Conservation (phyloP, 1,284 basidiomycete genomes). For the Tranzscheliella williamsii region DNA sequence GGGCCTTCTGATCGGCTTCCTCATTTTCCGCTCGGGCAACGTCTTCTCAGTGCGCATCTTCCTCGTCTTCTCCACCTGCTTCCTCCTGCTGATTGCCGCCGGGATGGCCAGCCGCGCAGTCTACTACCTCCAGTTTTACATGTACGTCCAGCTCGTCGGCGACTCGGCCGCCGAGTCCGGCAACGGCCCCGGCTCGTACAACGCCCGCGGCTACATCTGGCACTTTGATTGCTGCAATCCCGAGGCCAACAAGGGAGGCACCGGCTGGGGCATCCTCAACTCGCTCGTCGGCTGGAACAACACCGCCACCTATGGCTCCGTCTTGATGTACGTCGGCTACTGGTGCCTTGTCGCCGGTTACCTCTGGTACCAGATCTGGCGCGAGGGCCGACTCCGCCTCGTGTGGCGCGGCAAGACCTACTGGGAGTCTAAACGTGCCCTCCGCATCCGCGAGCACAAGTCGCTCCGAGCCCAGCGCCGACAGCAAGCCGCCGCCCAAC, state of each 20-base stretch:
- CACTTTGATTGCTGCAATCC: slow-evolving; percentile 79
- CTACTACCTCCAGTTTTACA: slow-evolving; percentile 55
- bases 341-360: slow-evolving; percentile 48
- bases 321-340: slow-evolving; percentile 51
- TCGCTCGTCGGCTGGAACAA: slow-evolving; percentile 57
- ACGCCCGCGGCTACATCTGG: slow-evolving; percentile 50
- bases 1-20: slow-evolving; percentile 44
- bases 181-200: slow-evolving; percentile 49
- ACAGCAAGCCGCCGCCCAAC: too few relatives aligned
- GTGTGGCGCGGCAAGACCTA: slow-evolving; percentile 9
- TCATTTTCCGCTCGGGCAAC: slow-evolving; percentile 51
- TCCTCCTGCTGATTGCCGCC: slow-evolving; percentile 54
- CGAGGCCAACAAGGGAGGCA: slow-evolving; percentile 64
- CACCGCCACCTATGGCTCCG: slow-evolving; percentile 47
- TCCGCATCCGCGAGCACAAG: slow-evolving; percentile 4
- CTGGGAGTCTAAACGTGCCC: slow-evolving; percentile 25
- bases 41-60: slow-evolving; percentile 44
- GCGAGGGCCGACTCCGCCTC: slow-evolving; percentile 31
- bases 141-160: slow-evolving; percentile 49
- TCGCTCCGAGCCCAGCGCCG: background rate
- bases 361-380: slow-evolving; percentile 40
- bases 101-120: slow-evolving; percentile 53
- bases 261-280: slow-evolving; percentile 55
- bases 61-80: slow-evolving; percentile 50
- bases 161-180: slow-evolving; percentile 51